Evolutionary conservation across 208 protist species (phyloP), one percentile per base, ranked within the genome.

Genomic region (Acanthamoeba castellanii): DNA sequence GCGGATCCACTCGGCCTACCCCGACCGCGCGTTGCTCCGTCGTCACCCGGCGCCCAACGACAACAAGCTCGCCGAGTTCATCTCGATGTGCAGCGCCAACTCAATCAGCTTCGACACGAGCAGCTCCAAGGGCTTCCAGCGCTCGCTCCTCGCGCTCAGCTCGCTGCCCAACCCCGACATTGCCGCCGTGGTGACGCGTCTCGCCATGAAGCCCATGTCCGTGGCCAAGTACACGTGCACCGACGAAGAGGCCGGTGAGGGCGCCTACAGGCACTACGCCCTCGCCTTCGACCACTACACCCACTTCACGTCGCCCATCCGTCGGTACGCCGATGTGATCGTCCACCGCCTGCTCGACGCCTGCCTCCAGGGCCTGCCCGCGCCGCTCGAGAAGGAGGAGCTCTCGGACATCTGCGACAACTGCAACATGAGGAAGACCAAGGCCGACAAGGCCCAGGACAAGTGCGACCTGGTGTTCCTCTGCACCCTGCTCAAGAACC

Each of bases 261-360:
- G 84, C 18, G 94, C 98, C 2, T 99, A 96, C 95, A 45, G 72
- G 20, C 99, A 99, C 94, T 99, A 99, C 95, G 99, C 98, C 32
- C 95, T 99, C 11, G 97, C 97, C 25, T 72, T 97, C 1, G 93
- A 95, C 9, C 95, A 98, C 55, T 99, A 99, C 96, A 99, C 99
- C 30, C 99, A 99, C 94, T 99, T 99, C 88, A 99, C 99, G 7
- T 99, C 98, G 27, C 99, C 99, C 32, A 99, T 99, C 84, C 95
- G 99, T 25, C 93, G 98, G 57, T 98, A 99, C 94, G 94, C 98
- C 8, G 98, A 99, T 97, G 92, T 99, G 20, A 82, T 99, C 32
- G 98, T 99, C 16, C 98, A 99, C 96, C 94, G 98, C n/a, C 92
- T 99, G n/a, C 94, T 99, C 9, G 92, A 96, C 20, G 72, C 97